These are phyloP conservation scores for Mycogone perniciosa DNA, from an alignment of 2,329 filamentous ascomycete genomes.

Conservation along the genomic window DNA sequence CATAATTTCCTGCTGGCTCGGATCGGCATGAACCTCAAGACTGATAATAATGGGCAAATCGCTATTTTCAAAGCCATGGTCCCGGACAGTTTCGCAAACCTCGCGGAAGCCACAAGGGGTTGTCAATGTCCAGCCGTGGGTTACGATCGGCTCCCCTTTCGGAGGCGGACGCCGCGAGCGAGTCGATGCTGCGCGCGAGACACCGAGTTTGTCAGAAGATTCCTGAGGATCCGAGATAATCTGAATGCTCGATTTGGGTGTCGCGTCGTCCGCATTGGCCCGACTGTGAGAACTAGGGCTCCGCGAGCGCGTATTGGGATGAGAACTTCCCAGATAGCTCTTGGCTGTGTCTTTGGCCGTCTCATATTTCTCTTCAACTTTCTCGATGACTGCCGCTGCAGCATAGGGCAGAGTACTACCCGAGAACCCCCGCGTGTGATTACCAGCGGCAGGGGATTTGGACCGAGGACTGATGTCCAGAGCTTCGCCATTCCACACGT, in stretches of 20 bases:
- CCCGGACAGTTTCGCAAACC: conserved; percentile 73
- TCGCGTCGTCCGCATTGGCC: conserved; percentile 22
- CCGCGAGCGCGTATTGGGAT: conserved; percentile 28
- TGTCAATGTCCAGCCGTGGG: conserved; percentile 79
- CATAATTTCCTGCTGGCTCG: conserved; percentile 83
- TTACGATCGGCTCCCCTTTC: conserved; percentile 66
- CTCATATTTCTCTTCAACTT: conserved; percentile 27
- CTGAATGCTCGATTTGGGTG: conserved; percentile 26
- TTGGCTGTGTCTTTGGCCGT: conserved; percentile 18
- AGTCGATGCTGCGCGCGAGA: conserved; percentile 19
- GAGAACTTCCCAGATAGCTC: conserved; percentile 24
- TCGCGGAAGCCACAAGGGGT: conserved; percentile 80
- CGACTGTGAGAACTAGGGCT: conserved; percentile 35
- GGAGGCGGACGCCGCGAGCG: conserved; percentile 24
- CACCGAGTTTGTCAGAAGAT: conserved; percentile 30
- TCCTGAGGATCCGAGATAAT: conserved; percentile 25
- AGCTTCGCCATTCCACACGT: conserved; percentile 77
- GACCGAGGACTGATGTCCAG: conserved; percentile 27
- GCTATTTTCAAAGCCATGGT: conserved; percentile 70
- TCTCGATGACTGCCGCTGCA: conserved; percentile 35
- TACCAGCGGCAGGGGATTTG: conserved; percentile 31
- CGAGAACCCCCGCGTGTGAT: conserved; percentile 43
- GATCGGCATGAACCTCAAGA: conserved; percentile 80
- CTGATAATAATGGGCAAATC: conserved; percentile 84
- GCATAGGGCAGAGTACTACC: conserved; percentile 40